A percentile compares a stretch with the other conserved stretches of the same genome.
Conservation (phyloP, 2,329 filamentous ascomycete species). For the Ciborinia camelliae region DNA sequence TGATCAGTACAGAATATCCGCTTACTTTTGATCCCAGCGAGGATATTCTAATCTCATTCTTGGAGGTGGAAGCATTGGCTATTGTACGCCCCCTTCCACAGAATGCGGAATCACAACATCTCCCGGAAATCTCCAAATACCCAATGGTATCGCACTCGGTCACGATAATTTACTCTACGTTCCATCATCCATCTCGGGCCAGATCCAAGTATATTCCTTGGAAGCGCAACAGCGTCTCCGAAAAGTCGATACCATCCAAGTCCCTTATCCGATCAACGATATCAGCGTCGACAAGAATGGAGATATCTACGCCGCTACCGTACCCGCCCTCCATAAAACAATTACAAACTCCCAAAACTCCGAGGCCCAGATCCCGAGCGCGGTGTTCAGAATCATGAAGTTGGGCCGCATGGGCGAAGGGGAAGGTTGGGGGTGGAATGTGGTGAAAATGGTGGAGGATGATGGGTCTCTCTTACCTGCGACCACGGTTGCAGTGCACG, state of each 20-base stretch:
- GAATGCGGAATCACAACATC: conserved; percentile 34
- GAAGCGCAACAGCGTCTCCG: conserved; percentile 22
- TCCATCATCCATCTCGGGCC: conserved; percentile 28
- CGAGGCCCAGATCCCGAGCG: conserved; percentile 24
- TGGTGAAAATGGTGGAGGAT: conserved; percentile 40
- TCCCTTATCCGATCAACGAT: conserved; percentile 38
- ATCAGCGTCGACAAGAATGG: conserved; percentile 39
- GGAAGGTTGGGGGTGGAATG: conserved; percentile 21
- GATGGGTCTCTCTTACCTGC: conserved; percentile 33
- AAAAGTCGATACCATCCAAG: conserved; percentile 32
- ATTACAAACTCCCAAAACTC: conserved; percentile 29
- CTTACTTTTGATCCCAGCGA: conserved; percentile 27
- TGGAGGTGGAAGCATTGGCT: conserved; percentile 36
- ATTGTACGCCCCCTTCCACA: conserved; percentile 29
- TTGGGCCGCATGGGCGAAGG: conserved; percentile 24
- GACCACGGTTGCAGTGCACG: conserved; percentile 36
- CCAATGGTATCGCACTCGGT: conserved; percentile 38
- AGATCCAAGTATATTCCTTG: conserved; percentile 21
- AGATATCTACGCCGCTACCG: conserved; percentile 38
- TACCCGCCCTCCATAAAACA: conserved; percentile 35
- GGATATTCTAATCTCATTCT: conserved; percentile 25
- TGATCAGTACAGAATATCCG: background rate
- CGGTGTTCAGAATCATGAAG: conserved; percentile 32
- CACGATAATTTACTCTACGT: conserved; percentile 39
- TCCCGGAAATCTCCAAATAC: conserved; percentile 30